Base-by-base conservation (phyloP, 192 early-diverging fungal genomes). In the Entrophospora sp. region DNA sequence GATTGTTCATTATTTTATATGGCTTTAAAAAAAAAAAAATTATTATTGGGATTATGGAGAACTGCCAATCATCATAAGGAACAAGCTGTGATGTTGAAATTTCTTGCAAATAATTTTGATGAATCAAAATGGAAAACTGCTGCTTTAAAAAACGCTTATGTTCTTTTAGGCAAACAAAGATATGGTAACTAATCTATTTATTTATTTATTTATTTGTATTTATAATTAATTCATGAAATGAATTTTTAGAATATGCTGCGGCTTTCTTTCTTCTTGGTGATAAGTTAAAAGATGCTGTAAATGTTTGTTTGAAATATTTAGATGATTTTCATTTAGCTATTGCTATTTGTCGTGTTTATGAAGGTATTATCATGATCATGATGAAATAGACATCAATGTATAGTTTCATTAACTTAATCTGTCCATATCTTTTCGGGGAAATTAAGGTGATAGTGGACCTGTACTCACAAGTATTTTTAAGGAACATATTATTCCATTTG, bases 121-220 rank as follows among this genome's bases (percentile, higher is more conserved):
- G 83, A 91, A 55, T 79, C 87, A 4, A 75, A 91, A 40, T 99
- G 97, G 97, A 85, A 82, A 66, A 93, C 86, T 14, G 94, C 95
- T 0, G 97, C 97, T 2, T 74, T 86, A n/a, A 99, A 99, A 70
- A 99, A 99, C 68, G 97, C 97, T 2, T 99, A 91, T 76, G 97
- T 89, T n/a, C 70, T 99, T 36, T 73, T 99, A 24, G 92, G 95
- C 62, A 92, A 91, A 66, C 94, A 97, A 63, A 80, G 95, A 46
- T 98, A 91, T 68, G 84, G 89, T 91, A 78, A 66, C 63, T 18
- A 16, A 20, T 40, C 36, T 57, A 31, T 45, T 20, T 38, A 44
- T 49, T 66, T 22, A n/a, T 18, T 67, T 34, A 35, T 40, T 34
- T 6, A 68, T 12, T 7, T 6, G 20, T 45, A 0, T 9, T 48